Percentiles rank a stretch among this genome's conserved stretches.
Conservation (phyloP, 164 flowering plant genomes). For the Stephania cephalantha region DNA sequence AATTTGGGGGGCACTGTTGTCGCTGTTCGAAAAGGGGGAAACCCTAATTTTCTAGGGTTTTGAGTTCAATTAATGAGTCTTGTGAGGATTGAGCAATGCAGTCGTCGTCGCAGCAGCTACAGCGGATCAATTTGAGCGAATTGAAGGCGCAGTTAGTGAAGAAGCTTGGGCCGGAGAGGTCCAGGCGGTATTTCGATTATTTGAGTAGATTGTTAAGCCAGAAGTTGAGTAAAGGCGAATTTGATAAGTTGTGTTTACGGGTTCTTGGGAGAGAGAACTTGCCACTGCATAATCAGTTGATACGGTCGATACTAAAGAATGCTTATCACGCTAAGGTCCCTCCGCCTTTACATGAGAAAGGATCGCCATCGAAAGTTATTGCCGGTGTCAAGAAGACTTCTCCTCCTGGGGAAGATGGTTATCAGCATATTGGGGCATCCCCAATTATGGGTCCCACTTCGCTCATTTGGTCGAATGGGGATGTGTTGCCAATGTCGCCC, state of each 20-base stretch:
- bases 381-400: conserved; percentile 27
- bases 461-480: conserved; percentile 73
- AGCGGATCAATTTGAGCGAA: conserved; percentile 70
- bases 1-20: conserved; percentile 22
- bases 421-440: conserved; percentile 37
- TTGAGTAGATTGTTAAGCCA: conserved; percentile 64
- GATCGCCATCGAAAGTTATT: conserved; percentile 24
- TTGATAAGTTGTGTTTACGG: conserved; percentile 59
- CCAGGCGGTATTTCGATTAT: conserved; percentile 56
- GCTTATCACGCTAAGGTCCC: conserved; percentile 65
- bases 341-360: conserved; percentile 40
- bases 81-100: conserved; percentile 58
- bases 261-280: conserved; percentile 75
- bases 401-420: conserved; percentile 41
- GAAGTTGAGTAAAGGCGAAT: conserved; percentile 73
- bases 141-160: conserved; percentile 74
- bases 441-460: conserved; percentile 27
- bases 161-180: conserved; percentile 75
- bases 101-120: conserved; percentile 46
- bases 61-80: conserved; percentile 23
- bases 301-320: conserved; percentile 76
- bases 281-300: conserved; percentile 69
- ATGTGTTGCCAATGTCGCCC: conserved; percentile 52
- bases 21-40: conserved; percentile 28
- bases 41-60: conserved; percentile 24